Conservation (phyloP, 768 basidiomycete genomes). For the Auriculariales sp. region DNA sequence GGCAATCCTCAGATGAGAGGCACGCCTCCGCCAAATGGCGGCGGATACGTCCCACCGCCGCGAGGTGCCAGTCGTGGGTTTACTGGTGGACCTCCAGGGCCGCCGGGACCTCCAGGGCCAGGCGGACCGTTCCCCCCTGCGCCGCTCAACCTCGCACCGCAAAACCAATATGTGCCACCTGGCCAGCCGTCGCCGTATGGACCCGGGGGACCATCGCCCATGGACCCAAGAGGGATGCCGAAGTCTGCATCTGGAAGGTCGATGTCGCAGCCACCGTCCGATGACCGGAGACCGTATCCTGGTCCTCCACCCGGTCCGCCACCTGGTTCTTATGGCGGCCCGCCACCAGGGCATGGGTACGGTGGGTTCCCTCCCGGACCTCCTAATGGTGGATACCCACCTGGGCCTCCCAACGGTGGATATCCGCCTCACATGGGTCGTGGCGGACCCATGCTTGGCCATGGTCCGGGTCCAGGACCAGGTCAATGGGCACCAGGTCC, state of each 20-base stretch:
- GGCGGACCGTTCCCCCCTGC: slow-evolving; percentile 22
- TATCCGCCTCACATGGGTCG: background rate
- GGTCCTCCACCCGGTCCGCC: too few species aligned
- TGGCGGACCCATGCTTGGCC: background rate
- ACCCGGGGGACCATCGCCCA: background rate
- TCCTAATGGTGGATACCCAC: slow-evolving; percentile 1
- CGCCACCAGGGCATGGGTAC: slow-evolving; percentile 1
- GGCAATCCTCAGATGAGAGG: slow-evolving; percentile 1
- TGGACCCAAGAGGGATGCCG: background rate
- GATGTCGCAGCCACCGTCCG: background rate
- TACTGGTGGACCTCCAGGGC: background rate
- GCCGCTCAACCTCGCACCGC: slow-evolving; percentile 11
- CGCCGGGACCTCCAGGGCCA: slow-evolving; percentile 1
- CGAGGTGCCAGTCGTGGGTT: background rate
- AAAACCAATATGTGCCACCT: background rate
- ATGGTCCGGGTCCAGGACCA: background rate
- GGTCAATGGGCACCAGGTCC: too few species aligned
- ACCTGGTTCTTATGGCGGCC: background rate
- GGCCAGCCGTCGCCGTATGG: background rate
- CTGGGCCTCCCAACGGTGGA: slow-evolving; percentile 1
- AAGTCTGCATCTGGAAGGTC: slow-evolving; percentile 6
- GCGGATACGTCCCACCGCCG: background rate
- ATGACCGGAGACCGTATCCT: background rate
- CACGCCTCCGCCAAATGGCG: slow-evolving; percentile 1
- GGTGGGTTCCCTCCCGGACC: background rate